phyloP scores from a whole-genome alignment of 2,329 filamentous ascomycete genomes.

The Arthrobotrys conoides region DNA sequence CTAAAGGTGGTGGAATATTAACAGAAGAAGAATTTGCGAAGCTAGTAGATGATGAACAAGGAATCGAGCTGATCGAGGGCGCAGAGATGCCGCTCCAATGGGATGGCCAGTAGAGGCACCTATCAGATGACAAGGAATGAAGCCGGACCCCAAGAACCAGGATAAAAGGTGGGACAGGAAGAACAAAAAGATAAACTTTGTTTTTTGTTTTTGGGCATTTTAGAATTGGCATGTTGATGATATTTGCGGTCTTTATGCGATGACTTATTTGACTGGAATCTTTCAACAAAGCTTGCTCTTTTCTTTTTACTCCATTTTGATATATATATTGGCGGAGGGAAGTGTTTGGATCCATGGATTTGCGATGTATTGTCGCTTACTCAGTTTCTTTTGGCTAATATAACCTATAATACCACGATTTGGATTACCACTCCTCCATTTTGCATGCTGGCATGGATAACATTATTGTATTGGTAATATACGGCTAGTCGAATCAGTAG shows the following conservation, averaged over 20 bases:
- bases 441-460: neutral
- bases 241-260: conserved; percentile 20
- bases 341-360: conserved; percentile 24
- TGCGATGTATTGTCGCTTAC: conserved; percentile 33
- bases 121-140: neutral
- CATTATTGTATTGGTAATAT: conserved; percentile 27
- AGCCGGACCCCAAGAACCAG: neutral
- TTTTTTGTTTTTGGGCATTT: conserved; percentile 28
- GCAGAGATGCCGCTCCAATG: conserved; percentile 57
- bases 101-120: conserved; percentile 45
- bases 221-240: conserved; percentile 31
- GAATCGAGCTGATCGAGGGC: conserved; percentile 56
- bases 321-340: conserved; percentile 29
- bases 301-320: neutral
- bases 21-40: conserved; percentile 74
- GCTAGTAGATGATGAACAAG: conserved; percentile 70
- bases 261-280: conserved; percentile 10
- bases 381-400: conserved; percentile 42
- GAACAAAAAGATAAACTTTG: conserved; percentile 21
- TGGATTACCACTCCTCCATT: conserved; percentile 11
- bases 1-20: conserved; percentile 72
- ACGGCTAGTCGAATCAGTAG: neutral
- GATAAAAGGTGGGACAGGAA: conserved; percentile 28
- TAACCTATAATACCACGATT: conserved; percentile 28
- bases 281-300: conserved; percentile 11